Evolutionary conservation across 768 basidiomycete species (phyloP), one percentile per base, ranked within the genome.

Genomic region (Leucosporidium yakuticum): DNA sequence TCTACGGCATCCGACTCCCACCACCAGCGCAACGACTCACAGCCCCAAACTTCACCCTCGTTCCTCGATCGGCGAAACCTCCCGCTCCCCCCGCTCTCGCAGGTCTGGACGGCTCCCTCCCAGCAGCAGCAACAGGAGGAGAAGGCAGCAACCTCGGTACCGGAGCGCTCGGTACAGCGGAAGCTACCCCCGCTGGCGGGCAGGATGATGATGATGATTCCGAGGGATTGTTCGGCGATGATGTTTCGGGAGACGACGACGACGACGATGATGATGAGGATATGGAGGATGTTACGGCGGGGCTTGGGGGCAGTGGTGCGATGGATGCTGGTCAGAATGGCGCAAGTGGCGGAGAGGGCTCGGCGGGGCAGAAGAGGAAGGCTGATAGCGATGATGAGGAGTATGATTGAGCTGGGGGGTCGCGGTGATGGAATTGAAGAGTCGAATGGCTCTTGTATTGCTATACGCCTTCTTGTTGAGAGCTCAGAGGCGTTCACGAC

Each of bases 1-100:
- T 79, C 12, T 81, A 80, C 73, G 79, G 79, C 19, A 73, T 82
- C 61, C 76, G 79, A 4, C 74, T 82, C 6, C 81, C 81, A 0
- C 79, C 78, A 0, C 73, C 77, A 0, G 68, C 77, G 44, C 77
- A 81, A 48, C 74, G 80, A 14, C 76, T 82, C 31, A 79, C 80
- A 2, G 77, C 79, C 31, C 77, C 80, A 23, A 80, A 80, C 60
- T 82, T 80, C 70, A 75, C 78, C 49, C 68, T 81, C 61, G 75
- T 79, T 1, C 79, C 79, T 6, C 75, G 79, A 11, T 48, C 73
- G 39, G 39, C 39, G 8, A 44, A 44, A 44, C 8, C 39, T 1
- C 51, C 67, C 27, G 44, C 64, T 71, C 0, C 34, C 23, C 14
- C 64, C 56, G 2, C 55, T 1, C 23, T 29, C 51, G 23, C 25